These are phyloP conservation scores for Clitocybe nebularis DNA, from an alignment of 1,284 basidiomycete genomes.

Conservation along the genomic window DNA sequence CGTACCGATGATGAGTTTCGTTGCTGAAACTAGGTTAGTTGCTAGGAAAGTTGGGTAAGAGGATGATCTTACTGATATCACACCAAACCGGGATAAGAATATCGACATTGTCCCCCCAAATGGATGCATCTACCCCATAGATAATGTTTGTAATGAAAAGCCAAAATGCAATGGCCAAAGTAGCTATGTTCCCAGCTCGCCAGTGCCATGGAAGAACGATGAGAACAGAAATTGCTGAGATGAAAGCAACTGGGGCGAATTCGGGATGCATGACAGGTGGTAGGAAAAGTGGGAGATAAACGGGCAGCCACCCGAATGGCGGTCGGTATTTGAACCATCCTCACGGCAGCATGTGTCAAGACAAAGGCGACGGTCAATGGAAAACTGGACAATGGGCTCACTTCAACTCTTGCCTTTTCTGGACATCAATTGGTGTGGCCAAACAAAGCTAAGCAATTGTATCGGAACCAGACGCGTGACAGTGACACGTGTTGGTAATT, in stretches of 20 bases:
- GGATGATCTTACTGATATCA: constrained; percentile 47
- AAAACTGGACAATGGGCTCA: background rate
- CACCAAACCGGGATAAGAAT: constrained; percentile 49
- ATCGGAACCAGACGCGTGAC: no score
- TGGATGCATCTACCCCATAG: constrained; percentile 41
- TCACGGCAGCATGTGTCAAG: background rate
- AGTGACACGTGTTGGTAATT: no score
- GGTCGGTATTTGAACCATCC: background rate
- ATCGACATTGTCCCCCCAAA: constrained; percentile 44
- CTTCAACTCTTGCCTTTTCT: no score
- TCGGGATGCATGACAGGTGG: constrained; percentile 21
- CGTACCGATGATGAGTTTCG: constrained; percentile 33
- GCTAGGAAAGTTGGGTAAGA: background rate
- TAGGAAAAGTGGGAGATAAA: background rate
- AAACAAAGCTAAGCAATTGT: no score
- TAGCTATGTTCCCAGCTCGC: constrained; percentile 48
- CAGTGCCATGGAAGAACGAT: constrained; percentile 44
- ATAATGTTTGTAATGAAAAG: constrained; percentile 42
- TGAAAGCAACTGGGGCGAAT: constrained; percentile 20
- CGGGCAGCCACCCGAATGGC: no score
- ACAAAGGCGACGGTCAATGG: background rate
- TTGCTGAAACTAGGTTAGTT: constrained; percentile 19
- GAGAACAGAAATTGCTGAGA: constrained; percentile 24
- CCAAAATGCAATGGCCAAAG: constrained; percentile 49
- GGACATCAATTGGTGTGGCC: background rate